Evolutionary conservation across 768 basidiomycete species (phyloP).

Genomic region (Gymnopilus dilepis): DNA sequence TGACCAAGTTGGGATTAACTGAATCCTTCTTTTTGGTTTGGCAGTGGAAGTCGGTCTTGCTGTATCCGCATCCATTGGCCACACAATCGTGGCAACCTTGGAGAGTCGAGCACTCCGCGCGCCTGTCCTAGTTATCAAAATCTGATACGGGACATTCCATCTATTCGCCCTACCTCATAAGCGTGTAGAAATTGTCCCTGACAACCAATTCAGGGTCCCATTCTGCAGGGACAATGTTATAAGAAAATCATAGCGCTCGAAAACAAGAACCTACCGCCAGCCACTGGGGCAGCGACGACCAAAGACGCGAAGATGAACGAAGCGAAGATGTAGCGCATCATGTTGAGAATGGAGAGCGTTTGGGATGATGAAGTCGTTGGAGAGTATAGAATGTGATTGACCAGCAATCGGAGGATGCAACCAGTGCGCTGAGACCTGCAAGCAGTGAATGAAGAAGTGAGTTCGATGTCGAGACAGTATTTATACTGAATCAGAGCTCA

Average conservation of each 20-base stretch:
- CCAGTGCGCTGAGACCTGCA: not conserved
- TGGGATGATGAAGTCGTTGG: not conserved
- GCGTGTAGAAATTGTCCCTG: not conserved
- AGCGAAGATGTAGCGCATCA: not conserved
- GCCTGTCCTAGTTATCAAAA: not conserved
- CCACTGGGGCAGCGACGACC: not conserved
- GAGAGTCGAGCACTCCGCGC: too few species aligned
- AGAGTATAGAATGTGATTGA: not conserved
- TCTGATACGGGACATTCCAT: too few species aligned
- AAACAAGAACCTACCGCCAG: not conserved
- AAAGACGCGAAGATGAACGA: too few species aligned
- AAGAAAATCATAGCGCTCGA: too few species aligned
- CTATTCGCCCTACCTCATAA: not conserved
- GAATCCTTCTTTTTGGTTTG: not conserved
- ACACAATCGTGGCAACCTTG: not conserved
- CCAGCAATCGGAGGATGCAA: not conserved
- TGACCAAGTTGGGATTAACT: too few species aligned
- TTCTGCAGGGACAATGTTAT: not conserved
- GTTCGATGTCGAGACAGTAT: not conserved
- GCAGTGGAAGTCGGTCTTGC: not conserved
- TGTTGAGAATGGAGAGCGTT: not conserved
- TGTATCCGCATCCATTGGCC: not conserved
- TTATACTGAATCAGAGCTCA: too few species aligned
- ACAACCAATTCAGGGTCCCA: not conserved
- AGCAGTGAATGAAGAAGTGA: not conserved